phyloP scores from a whole-genome alignment of 805 yeast species.

The Lipomyces kockii region DNA sequence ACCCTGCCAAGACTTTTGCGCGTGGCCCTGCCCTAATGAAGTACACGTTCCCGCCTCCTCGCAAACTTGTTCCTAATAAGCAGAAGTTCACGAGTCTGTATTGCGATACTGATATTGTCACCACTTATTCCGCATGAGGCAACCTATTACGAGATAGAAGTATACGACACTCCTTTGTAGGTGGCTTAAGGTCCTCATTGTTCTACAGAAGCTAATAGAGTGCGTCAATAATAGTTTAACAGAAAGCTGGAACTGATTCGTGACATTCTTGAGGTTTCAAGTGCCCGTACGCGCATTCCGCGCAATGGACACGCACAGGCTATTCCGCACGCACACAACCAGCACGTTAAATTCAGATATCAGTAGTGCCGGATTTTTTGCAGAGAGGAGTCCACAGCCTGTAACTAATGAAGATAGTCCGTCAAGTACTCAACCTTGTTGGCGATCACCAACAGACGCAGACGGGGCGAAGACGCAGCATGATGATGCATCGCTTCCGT shows the following conservation, averaged over 20 bases:
- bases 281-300: neutral
- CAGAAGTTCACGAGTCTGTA: neutral
- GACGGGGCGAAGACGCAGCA: neutral
- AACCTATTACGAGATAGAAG: neutral
- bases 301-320: neutral
- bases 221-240: neutral
- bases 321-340: neutral
- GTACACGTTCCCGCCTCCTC: neutral
- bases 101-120: neutral
- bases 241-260: neutral
- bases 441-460: neutral
- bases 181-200: neutral
- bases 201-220: too few species aligned
- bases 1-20: too few species aligned
- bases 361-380: neutral
- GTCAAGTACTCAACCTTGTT: neutral
- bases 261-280: neutral
- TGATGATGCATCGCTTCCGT: neutral
- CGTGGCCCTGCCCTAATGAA: too few species aligned
- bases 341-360: conserved; percentile 1
- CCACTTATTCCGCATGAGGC: neutral
- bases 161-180: neutral
- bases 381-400: neutral
- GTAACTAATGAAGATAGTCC: neutral
- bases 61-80: neutral